phyloP scores from a whole-genome alignment of 805 yeast species.

The Clavispora fructus region DNA sequence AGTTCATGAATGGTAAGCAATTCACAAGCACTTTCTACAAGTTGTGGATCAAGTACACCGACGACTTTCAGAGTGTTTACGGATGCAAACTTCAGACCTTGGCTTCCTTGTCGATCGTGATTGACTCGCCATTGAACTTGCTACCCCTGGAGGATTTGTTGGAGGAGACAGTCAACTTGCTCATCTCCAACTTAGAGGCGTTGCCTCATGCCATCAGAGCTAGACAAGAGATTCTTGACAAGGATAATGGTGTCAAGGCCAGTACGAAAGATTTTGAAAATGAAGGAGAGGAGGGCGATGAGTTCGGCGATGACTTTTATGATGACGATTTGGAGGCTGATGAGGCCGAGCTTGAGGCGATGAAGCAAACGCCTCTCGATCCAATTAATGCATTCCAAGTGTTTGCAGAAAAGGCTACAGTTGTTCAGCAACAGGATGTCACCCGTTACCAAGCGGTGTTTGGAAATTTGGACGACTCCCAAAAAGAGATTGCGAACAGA shows the following conservation, averaged over 20 bases:
- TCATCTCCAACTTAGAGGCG: slow-evolving; percentile 37
- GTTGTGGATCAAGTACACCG: slow-evolving; percentile 45
- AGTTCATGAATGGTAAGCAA: slow-evolving; percentile 32
- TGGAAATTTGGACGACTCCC: slow-evolving; percentile 32
- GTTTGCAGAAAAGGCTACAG: slow-evolving; percentile 51
- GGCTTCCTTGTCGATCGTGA: slow-evolving; percentile 37
- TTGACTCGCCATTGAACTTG: slow-evolving; percentile 24
- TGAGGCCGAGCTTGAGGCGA: slow-evolving; percentile 78
- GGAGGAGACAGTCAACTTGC: slow-evolving; percentile 34
- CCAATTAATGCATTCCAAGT: slow-evolving; percentile 63
- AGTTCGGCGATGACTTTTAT: slow-evolving; percentile 20
- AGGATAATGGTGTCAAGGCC: slow-evolving; percentile 31
- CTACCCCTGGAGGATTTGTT: slow-evolving; percentile 29
- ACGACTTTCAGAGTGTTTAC: slow-evolving; percentile 47
- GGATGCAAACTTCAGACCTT: slow-evolving; percentile 51
- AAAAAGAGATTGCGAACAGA: slow-evolving; percentile 26
- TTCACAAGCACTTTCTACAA: slow-evolving; percentile 36
- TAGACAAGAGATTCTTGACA: slow-evolving; percentile 39
- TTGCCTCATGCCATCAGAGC: slow-evolving; percentile 48
- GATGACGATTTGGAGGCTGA: slow-evolving; percentile 43
- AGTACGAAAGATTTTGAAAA: slow-evolving; percentile 16
- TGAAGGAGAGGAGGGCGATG: slow-evolving; percentile 26
- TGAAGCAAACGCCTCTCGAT: slow-evolving; percentile 76
- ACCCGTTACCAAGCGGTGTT: slow-evolving; percentile 46
- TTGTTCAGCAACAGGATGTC: slow-evolving; percentile 45